These are phyloP conservation scores for Guillardia theta DNA, from an alignment of 78 protist genomes.

Conservation along the genomic window DNA sequence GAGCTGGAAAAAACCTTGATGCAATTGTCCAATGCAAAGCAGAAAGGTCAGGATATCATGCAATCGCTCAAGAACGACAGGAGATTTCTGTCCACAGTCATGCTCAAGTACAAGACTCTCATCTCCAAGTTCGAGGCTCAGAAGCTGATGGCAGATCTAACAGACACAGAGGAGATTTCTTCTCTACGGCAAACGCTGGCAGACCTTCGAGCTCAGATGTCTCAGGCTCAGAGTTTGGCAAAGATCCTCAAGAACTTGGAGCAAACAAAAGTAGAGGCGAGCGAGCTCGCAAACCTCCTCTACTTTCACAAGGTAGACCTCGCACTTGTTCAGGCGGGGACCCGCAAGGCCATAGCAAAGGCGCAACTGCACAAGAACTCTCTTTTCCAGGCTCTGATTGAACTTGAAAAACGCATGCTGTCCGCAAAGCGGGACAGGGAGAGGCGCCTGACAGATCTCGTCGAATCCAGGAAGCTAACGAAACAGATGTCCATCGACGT, in stretches of 20 bases:
- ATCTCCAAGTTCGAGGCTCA: background rate
- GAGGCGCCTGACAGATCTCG: background rate
- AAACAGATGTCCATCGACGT: background rate
- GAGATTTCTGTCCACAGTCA: background rate
- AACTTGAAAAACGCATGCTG: background rate
- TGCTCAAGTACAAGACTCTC: background rate
- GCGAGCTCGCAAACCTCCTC: background rate
- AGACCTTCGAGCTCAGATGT: background rate
- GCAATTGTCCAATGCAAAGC: background rate
- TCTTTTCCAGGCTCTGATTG: background rate
- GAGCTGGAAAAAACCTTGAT: background rate
- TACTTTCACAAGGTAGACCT: background rate
- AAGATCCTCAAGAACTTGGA: background rate
- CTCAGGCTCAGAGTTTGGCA: background rate
- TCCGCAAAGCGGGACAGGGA: background rate
- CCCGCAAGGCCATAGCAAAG: background rate
- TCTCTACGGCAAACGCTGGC: background rate
- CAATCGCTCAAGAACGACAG: background rate
- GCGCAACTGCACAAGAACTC: conserved; percentile 15
- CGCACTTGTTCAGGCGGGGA: conserved; percentile 2
- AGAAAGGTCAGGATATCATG: background rate
- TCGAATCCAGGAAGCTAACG: background rate
- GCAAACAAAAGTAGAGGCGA: background rate
- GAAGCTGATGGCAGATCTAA: background rate
- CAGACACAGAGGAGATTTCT: background rate